Evolutionary conservation across 495 filamentous ascomycete genomes (phyloP), one percentile per base, ranked within the genome.

Genomic region (Melanomma pulvis-pyrius): DNA sequence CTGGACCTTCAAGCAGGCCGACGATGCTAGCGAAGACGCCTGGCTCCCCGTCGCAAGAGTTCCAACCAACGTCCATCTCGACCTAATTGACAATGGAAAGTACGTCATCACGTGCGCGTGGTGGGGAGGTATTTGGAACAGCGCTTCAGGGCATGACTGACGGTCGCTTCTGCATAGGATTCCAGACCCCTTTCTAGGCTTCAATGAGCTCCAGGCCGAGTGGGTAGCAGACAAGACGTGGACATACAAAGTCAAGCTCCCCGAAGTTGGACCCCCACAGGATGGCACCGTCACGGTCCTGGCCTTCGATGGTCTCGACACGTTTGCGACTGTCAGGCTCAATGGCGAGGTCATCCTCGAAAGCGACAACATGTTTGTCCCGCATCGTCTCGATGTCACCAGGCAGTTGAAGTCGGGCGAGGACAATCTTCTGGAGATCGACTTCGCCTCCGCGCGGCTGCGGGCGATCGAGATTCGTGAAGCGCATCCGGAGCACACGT

Each of bases 241-340:
- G 76, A 69, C 62, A 19, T 78, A 78, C 68, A 71, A 67, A 62
- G 62, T 72, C 36, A 61, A 54, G 34, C 63, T 78, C 19, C 74
- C 74, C 1, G 49, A 57, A 0, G 46, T 69, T 34, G 9, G 13
- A 12, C 12, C 7, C 0, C 32, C 41, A 2, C 47, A 59, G 17
- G 50, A 71, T 29, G 67, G 60, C 15, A 50, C 60, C 21, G 70
- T 68, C 41, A 67, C 63, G 21, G 70, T 74, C 12, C 60, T 78
- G 21, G 76, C 73, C 11, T 75, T 76, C 59, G 76, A 78, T 65
- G 76, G 76, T 26, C 63, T 78, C 28, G 76, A 78, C 61, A 77
- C 76, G 7, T 78, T 74, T 56, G 76, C 76, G 6, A 77, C 69
- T 1, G 75, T 77, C 39, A 75, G 68, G 56, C 72, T 78, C 51